These are phyloP conservation scores for Panaeolus papilionaceus DNA, from an alignment of 768 basidiomycete genomes.

Conservation along the genomic window DNA sequence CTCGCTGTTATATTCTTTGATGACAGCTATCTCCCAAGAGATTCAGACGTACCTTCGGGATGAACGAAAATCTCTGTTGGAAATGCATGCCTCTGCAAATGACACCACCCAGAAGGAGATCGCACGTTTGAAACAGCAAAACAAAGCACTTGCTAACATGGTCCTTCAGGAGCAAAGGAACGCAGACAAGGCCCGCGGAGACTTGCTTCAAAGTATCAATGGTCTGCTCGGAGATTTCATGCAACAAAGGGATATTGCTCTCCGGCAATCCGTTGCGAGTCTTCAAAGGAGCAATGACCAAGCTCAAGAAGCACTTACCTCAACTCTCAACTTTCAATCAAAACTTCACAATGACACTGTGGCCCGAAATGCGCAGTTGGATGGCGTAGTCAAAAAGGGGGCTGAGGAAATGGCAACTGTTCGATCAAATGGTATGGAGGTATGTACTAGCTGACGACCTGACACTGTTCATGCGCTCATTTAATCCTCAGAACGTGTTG, in stretches of 20 bases:
- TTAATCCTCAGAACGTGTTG: neutral
- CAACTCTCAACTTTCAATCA: conserved; percentile 56
- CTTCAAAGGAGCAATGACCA: conserved; percentile 62
- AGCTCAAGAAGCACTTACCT: conserved; percentile 55
- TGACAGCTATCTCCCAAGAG: conserved; percentile 66
- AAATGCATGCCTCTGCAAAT: conserved; percentile 48
- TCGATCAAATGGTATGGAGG: conserved; percentile 67
- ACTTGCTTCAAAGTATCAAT: conserved; percentile 78
- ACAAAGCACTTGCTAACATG: conserved; percentile 62
- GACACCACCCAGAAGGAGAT: conserved; percentile 46
- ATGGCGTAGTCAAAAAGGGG: conserved; percentile 48
- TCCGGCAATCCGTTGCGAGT: conserved; percentile 61
- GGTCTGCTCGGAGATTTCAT: conserved; percentile 75
- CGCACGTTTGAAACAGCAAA: conserved; percentile 69
- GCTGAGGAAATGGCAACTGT: conserved; percentile 57
- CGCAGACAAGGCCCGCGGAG: conserved; percentile 71
- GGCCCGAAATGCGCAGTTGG: conserved; percentile 47
- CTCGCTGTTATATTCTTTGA: conserved; percentile 58
- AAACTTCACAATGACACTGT: conserved; percentile 49
- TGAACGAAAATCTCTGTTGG: conserved; percentile 57
- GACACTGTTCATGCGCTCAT: neutral
- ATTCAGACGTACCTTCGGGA: conserved; percentile 60
- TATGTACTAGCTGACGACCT: conserved; percentile 29
- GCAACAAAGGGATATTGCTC: conserved; percentile 66
- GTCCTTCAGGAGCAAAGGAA: conserved; percentile 71